These are phyloP conservation scores for Phoenix roebelenii DNA, from an alignment of 176 grass and related monocot species.

Conservation along the genomic window DNA sequence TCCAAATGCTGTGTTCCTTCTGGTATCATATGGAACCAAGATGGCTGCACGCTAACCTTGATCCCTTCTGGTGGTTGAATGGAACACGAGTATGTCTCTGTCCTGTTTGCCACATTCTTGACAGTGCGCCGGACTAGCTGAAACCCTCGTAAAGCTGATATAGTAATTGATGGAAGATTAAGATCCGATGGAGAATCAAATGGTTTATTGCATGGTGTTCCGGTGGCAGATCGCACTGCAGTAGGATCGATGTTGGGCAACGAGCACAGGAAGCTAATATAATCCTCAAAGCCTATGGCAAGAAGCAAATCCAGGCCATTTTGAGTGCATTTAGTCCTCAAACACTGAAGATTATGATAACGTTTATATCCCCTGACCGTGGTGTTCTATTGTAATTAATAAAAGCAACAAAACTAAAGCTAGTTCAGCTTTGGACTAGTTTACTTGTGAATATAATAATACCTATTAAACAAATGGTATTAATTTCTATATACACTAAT, in stretches of 20 bases:
- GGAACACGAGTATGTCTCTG: constrained; percentile 42
- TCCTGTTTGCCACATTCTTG: constrained; percentile 25
- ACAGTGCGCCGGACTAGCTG: constrained; percentile 25
- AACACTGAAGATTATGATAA: too few relatives aligned
- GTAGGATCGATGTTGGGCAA: constrained; percentile 20
- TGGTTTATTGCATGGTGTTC: constrained; percentile 12
- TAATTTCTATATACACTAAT: too few relatives aligned
- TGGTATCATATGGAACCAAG: constrained; percentile 34
- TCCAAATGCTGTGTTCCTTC: constrained; percentile 30
- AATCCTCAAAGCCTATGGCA: constrained; percentile 27
- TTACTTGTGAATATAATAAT: too few relatives aligned
- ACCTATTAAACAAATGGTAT: too few relatives aligned
- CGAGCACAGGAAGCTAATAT: constrained; percentile 42
- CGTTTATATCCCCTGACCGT: too few relatives aligned
- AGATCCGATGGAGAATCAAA: constrained; percentile 27
- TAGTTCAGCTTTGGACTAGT: too few relatives aligned
- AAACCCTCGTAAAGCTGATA: constrained; percentile 29
- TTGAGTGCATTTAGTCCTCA: too few relatives aligned
- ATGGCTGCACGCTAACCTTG: constrained; percentile 18
- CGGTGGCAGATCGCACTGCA: constrained; percentile 18
- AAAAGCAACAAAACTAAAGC: too few relatives aligned
- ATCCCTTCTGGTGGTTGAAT: constrained; percentile 27
- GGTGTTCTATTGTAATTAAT: too few relatives aligned
- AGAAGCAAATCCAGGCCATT: background rate
- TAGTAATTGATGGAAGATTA: constrained; percentile 52